Conservation (phyloP, 176 grass and related monocot genomes). For the Pontederia paniculata region DNA sequence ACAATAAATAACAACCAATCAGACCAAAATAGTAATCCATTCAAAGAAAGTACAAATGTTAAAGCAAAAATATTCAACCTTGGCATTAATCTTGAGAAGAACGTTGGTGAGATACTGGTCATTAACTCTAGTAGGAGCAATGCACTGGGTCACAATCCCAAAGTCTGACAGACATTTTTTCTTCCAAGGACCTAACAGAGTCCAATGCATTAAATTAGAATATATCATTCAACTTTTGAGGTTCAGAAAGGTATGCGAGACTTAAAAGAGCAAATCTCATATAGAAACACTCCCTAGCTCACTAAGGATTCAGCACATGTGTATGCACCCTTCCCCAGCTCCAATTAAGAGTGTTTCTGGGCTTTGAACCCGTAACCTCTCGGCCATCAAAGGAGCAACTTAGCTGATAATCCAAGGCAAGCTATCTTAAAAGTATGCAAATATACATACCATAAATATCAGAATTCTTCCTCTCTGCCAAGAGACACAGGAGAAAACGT, state of each 20-base stretch:
- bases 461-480: slow-evolving; percentile 81
- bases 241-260: neutral
- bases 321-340: too few relatives aligned
- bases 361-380: too few relatives aligned
- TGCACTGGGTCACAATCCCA: slow-evolving; percentile 84
- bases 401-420: neutral
- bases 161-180: slow-evolving; percentile 84
- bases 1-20: neutral
- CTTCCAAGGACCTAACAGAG: slow-evolving; percentile 85
- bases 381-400: too few relatives aligned
- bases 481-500: slow-evolving; percentile 79
- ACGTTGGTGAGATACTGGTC: slow-evolving; percentile 93
- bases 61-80: slow-evolving; percentile 25
- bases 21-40: neutral
- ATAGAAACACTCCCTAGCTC: too few relatives aligned
- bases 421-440: neutral
- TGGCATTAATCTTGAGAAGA: slow-evolving; percentile 91
- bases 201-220: slow-evolving; percentile 3
- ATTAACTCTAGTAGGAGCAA: slow-evolving; percentile 75
- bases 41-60: neutral
- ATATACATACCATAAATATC: slow-evolving; percentile 58
- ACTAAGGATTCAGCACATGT: too few relatives aligned
- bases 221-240: neutral
- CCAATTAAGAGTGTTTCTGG: too few relatives aligned
- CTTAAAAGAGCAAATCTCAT: too few relatives aligned